phyloP scores from a whole-genome alignment of 345 rosid species.

The Salix udensis region DNA sequence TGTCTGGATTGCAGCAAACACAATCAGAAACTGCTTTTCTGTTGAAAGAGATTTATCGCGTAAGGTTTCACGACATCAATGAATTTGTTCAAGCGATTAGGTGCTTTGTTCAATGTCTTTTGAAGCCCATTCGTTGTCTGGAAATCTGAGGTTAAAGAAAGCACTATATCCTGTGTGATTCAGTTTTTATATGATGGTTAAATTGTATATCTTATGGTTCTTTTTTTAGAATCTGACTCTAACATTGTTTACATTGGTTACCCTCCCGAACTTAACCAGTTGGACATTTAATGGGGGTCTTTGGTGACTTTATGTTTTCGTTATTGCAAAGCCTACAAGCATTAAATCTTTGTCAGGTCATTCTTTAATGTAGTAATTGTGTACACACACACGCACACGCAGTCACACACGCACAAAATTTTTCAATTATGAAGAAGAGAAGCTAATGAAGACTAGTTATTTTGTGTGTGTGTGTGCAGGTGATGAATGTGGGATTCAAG shows the following conservation, averaged over 20 bases:
- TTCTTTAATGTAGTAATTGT: background rate
- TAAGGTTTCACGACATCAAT: background rate
- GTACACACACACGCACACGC: no score
- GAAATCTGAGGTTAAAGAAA: background rate
- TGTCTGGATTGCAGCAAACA: slow-evolving; percentile 15
- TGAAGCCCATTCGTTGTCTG: background rate
- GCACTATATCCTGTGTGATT: background rate
- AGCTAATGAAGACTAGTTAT: no score
- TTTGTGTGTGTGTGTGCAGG: background rate
- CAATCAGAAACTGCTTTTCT: background rate
- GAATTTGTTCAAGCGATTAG: background rate
- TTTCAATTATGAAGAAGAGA: background rate
- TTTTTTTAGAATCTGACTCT: background rate
- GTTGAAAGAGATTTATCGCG: background rate
- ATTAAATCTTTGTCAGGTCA: background rate
- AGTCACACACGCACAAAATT: background rate
- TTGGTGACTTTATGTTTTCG: background rate
- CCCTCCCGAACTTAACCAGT: background rate
- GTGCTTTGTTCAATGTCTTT: slow-evolving; percentile 3
- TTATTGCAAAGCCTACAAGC: background rate
- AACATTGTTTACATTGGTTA: background rate
- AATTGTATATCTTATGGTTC: background rate
- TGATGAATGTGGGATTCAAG: background rate
- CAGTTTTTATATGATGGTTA: slow-evolving; percentile 11
- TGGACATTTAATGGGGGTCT: background rate